Percentiles rank a stretch among this genome's conserved stretches.
Conservation (phyloP, 345 rosid species). For the Orychophragmus violaceus region DNA sequence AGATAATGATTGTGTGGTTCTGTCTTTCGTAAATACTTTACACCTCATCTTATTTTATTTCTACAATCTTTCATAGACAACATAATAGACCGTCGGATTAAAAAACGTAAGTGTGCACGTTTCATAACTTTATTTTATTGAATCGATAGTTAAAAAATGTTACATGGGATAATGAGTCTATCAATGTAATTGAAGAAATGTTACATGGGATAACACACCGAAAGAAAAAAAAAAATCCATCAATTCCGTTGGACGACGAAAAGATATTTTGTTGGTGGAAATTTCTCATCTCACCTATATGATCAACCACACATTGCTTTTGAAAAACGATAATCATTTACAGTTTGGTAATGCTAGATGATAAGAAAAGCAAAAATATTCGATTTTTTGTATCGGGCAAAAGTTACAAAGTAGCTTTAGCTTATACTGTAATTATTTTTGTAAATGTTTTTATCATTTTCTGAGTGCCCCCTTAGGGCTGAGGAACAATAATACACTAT, state of each 20-base stretch:
- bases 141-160: too few relatives aligned
- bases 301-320: background rate
- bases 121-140: too few relatives aligned
- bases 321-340: background rate
- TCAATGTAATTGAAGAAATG: background rate
- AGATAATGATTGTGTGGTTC: too few relatives aligned
- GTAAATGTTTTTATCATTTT: background rate
- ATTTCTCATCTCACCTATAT: background rate
- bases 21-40: too few relatives aligned
- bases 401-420: constrained; percentile 4
- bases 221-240: background rate
- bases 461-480: background rate
- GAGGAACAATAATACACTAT: background rate
- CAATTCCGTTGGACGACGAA: background rate
- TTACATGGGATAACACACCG: background rate
- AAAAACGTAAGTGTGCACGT: too few relatives aligned
- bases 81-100: too few relatives aligned
- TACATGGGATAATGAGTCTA: too few relatives aligned
- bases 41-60: too few relatives aligned
- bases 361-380: background rate
- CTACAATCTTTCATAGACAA: too few relatives aligned
- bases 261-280: background rate
- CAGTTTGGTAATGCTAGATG: background rate
- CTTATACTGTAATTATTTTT: background rate
- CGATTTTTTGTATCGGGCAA: background rate